These are phyloP conservation scores for Fusarium cyanostomum DNA, from an alignment of 2,329 filamentous ascomycete genomes.

Conservation along the genomic window DNA sequence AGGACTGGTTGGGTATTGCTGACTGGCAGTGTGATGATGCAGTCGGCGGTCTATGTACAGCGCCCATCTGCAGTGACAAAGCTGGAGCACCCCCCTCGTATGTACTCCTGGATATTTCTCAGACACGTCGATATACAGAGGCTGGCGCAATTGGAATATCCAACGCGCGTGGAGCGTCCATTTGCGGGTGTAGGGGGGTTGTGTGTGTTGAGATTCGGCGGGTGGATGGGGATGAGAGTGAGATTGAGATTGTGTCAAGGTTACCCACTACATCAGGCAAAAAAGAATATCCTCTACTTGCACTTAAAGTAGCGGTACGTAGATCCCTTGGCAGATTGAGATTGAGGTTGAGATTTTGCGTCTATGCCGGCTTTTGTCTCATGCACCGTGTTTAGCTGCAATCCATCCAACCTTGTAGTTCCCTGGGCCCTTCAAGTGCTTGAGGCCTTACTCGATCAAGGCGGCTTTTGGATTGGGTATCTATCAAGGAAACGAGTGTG, in stretches of 20 bases:
- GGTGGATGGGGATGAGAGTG: neutral
- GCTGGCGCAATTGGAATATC: slow-evolving; percentile 1
- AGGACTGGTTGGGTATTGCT: neutral
- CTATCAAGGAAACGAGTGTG: slow-evolving; percentile 20
- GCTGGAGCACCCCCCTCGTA: neutral
- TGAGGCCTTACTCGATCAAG: slow-evolving; percentile 2
- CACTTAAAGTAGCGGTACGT: too few species aligned
- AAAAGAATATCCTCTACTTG: too few species aligned
- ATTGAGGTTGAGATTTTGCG: slow-evolving; percentile 12
- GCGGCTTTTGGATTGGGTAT: slow-evolving; percentile 17
- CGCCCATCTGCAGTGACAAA: neutral
- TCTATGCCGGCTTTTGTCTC: slow-evolving; percentile 5
- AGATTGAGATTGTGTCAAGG: too few species aligned
- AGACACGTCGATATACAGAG: neutral
- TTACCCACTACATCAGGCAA: too few species aligned
- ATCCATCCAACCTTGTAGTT: neutral
- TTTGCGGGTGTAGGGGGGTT: neutral
- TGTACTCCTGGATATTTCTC: slow-evolving; percentile 2
- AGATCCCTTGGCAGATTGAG: too few species aligned
- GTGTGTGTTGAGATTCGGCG: slow-evolving; percentile 13
- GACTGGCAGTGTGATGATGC: slow-evolving; percentile 3
- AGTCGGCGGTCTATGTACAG: slow-evolving; percentile 3
- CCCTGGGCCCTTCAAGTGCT: neutral
- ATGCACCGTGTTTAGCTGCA: neutral
- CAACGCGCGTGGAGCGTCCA: neutral